Percentiles rank a stretch among this genome's conserved stretches.
Conservation (phyloP, 2,329 filamentous ascomycete genomes). For the Lomentospora prolificans region DNA sequence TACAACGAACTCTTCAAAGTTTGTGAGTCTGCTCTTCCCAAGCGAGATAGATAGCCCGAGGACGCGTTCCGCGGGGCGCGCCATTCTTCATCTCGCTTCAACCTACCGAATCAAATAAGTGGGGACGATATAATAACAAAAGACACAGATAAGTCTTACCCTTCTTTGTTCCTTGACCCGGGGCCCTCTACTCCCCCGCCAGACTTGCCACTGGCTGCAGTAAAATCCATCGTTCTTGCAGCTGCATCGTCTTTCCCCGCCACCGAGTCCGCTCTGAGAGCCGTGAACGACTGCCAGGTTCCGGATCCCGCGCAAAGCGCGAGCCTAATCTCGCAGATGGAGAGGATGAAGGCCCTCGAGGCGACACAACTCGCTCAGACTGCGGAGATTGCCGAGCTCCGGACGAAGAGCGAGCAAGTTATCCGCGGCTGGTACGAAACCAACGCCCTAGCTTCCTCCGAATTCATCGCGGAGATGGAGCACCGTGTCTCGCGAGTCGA, state of each 20-base stretch:
- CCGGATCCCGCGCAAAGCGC: constrained; percentile 46
- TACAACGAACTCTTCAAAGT: constrained; percentile 52
- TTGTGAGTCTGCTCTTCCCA: constrained; percentile 31
- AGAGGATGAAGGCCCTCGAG: constrained; percentile 52
- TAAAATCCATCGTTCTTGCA: constrained; percentile 45
- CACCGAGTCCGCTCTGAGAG: constrained; percentile 47
- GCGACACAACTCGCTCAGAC: constrained; percentile 52
- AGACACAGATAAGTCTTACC: constrained; percentile 39
- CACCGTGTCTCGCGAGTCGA: constrained; percentile 56
- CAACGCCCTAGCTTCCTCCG: constrained; percentile 57
- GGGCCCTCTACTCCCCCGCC: constrained; percentile 36
- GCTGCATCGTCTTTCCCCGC: constrained; percentile 45
- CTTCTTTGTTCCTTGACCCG: constrained; percentile 43
- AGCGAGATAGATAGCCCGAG: neutral
- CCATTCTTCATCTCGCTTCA: neutral
- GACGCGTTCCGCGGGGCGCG: neutral
- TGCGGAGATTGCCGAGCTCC: constrained; percentile 52
- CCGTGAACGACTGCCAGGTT: constrained; percentile 44
- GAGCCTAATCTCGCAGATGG: constrained; percentile 45
- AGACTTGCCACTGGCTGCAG: constrained; percentile 38
- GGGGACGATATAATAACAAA: neutral
- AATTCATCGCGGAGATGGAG: constrained; percentile 63
- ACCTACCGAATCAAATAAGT: neutral
- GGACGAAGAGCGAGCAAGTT: constrained; percentile 50
- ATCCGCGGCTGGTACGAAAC: constrained; percentile 66